A percentile compares a stretch with the other conserved stretches of the same genome.
Evolutionary conservation across 179 eudicot genomes (phyloP).

Genomic region (Vitellaria paradoxa): DNA sequence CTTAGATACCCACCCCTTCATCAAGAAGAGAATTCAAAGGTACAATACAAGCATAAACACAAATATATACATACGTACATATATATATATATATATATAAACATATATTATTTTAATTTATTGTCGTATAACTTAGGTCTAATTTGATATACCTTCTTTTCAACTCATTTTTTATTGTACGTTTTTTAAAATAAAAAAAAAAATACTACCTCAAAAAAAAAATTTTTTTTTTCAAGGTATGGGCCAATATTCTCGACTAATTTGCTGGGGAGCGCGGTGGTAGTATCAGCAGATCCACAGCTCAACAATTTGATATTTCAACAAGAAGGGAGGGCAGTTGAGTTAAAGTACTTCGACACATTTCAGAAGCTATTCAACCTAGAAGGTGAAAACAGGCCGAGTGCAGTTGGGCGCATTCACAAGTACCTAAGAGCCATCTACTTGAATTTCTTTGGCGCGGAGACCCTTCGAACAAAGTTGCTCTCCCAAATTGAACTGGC

Average conservation of each 20-base stretch:
- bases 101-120: too few species aligned
- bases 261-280: slow-evolving; percentile 9
- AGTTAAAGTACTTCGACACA: slow-evolving; percentile 15
- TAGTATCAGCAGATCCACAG: slow-evolving; percentile 18
- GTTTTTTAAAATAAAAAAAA: too few species aligned
- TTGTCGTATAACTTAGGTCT: too few species aligned
- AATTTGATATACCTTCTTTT: too few species aligned
- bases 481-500: slow-evolving; percentile 11
- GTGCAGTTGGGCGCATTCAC: slow-evolving; percentile 18
- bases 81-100: too few species aligned
- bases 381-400: slow-evolving; percentile 18
- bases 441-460: slow-evolving; percentile 13
- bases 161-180: too few species aligned
- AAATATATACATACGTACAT: too few species aligned
- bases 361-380: slow-evolving; percentile 17
- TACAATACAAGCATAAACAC: not conserved
- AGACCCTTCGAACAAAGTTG: slow-evolving; percentile 13
- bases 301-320: slow-evolving; percentile 11
- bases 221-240: not conserved
- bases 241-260: slow-evolving; percentile 20
- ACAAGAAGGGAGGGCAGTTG: slow-evolving; percentile 18
- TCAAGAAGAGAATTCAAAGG: slow-evolving; percentile 18
- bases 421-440: slow-evolving; percentile 15
- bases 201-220: too few species aligned
- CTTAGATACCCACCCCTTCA: slow-evolving; percentile 25